A percentile compares a stretch with the other conserved stretches of the same genome.
Conservation (phyloP, 1,284 basidiomycete species). For the Bondarzewia mesenterica region DNA sequence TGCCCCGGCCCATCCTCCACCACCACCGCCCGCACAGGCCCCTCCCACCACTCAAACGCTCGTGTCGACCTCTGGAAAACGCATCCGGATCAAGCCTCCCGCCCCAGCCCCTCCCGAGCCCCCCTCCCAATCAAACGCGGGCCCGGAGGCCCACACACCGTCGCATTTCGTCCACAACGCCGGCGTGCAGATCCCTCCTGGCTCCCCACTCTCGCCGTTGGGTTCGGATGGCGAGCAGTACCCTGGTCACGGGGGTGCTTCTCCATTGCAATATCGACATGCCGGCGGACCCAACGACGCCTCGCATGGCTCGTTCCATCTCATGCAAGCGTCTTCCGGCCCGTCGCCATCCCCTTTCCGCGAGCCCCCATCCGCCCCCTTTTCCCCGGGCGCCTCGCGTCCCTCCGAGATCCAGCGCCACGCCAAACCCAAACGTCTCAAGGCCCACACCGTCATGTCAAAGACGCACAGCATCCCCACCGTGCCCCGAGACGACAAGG, state of each 20-base stretch:
- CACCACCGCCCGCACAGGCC: conserved; percentile 11
- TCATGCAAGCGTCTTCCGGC: neutral
- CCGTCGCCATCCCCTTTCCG: conserved; percentile 14
- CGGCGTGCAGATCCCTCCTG: conserved; percentile 10
- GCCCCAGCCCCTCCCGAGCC: conserved; percentile 15
- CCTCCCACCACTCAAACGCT: conserved; percentile 13
- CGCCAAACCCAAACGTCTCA: conserved; percentile 64
- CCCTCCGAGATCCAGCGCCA: conserved; percentile 35
- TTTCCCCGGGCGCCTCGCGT: conserved; percentile 8
- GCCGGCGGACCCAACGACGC: conserved; percentile 5
- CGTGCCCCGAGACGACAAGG: conserved; percentile 62
- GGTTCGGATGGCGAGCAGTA: conserved; percentile 11
- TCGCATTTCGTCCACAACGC: conserved; percentile 9
- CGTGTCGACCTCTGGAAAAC: conserved; percentile 34
- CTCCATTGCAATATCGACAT: conserved; percentile 6
- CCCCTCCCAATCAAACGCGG: neutral
- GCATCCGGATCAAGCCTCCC: conserved; percentile 24
- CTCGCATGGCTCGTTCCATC: conserved; percentile 5
- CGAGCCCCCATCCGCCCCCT: neutral
- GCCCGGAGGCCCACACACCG: conserved; percentile 9
- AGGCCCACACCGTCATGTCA: conserved; percentile 69
- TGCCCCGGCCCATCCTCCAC: conserved; percentile 12
- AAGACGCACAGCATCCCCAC: conserved; percentile 67
- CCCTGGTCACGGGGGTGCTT: conserved; percentile 5
- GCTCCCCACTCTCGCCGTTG: conserved; percentile 13